Evolutionary conservation across 257 asterid species (phyloP).

Genomic region (Solanum paucissectum): DNA sequence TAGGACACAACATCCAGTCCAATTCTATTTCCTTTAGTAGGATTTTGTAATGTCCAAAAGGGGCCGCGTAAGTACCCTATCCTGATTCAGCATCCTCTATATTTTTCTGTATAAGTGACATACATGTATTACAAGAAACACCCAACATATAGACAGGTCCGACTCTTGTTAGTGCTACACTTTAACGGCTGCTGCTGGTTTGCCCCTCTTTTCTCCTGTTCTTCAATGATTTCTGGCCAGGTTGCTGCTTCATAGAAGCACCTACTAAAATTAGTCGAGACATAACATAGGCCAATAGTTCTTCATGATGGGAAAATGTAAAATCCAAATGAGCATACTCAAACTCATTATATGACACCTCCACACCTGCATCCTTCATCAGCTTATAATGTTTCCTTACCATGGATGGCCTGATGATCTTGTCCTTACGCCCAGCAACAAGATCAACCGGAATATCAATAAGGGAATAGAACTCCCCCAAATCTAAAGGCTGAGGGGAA

Average conservation of each 20-base stretch:
- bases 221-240: constrained; percentile 16
- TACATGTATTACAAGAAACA: background rate
- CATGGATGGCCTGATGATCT: constrained; percentile 81
- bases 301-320: constrained; percentile 89
- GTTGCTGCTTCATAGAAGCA: constrained; percentile 26
- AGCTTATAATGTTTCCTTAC: constrained; percentile 66
- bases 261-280: constrained; percentile 68
- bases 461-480: constrained; percentile 59
- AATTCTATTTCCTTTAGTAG: background rate
- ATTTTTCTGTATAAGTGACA: background rate
- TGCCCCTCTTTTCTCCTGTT: constrained; percentile 9
- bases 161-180: background rate
- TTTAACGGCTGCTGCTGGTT: background rate
- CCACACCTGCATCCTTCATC: constrained; percentile 74
- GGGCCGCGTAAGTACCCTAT: background rate
- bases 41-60: background rate
- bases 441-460: constrained; percentile 87
- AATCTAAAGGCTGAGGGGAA: constrained; percentile 58
- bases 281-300: constrained; percentile 76
- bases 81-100: background rate
- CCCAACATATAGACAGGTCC: background rate
- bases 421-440: constrained; percentile 83
- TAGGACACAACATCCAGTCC: background rate
- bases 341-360: constrained; percentile 73
- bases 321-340: constrained; percentile 96